Evolutionary conservation across 116 monocot species (phyloP).

Genomic region (Phalaenopsis hybrid): DNA sequence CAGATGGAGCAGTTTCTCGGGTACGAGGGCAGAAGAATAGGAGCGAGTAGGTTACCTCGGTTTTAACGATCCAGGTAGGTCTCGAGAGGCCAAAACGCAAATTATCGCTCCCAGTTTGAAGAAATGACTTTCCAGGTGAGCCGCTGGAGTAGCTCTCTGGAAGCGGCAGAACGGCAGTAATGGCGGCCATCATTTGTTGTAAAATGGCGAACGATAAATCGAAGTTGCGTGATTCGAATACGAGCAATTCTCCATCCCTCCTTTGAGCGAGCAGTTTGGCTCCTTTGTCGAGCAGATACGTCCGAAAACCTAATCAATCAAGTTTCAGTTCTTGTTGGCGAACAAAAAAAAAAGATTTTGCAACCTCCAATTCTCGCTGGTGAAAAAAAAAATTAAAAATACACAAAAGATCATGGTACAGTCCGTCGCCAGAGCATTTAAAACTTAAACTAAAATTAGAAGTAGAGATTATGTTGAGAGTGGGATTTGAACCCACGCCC

Average conservation of each 20-base stretch:
- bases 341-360: no score
- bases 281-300: no score
- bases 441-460: neutral
- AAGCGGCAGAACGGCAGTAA: neutral
- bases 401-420: no score
- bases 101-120: slow-evolving; percentile 6
- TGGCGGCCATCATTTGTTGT: neutral
- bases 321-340: no score
- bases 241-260: no score
- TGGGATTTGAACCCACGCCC: slow-evolving; percentile 99
- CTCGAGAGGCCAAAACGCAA: slow-evolving; percentile 30
- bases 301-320: no score
- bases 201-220: no score
- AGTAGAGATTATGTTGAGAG: slow-evolving; percentile 45
- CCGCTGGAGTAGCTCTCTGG: neutral
- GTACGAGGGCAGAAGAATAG: neutral
- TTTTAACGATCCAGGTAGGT: slow-evolving; percentile 57
- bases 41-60: slow-evolving; percentile 24
- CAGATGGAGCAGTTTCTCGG: neutral
- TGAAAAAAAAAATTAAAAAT: no score
- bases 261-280: no score
- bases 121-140: neutral
- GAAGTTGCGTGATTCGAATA: no score
- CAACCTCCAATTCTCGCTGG: no score
- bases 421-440: no score